These are phyloP conservation scores for Phytopythium kandeliae DNA, from an alignment of 352 stramenopile genomes.

Conservation along the genomic window DNA sequence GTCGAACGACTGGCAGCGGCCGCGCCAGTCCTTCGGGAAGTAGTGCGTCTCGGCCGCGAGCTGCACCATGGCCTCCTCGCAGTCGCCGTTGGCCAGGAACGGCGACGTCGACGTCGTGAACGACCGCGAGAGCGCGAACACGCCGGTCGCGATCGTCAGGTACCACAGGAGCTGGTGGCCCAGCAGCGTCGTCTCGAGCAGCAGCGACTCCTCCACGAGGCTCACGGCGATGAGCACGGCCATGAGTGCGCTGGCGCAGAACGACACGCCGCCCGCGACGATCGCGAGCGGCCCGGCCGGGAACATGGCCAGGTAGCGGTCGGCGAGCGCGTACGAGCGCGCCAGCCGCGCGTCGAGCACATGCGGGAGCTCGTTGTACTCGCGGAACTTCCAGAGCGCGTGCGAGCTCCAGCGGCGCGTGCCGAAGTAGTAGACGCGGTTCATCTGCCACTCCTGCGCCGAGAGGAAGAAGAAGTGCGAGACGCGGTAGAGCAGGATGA, in stretches of 20 bases:
- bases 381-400: constrained; percentile 90
- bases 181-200: constrained; percentile 94
- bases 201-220: constrained; percentile 93
- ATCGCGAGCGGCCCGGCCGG: constrained; percentile 84
- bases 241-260: constrained; percentile 95
- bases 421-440: constrained; percentile 91
- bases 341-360: constrained; percentile 92
- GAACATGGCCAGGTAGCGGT: constrained; percentile 95
- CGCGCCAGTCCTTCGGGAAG: constrained; percentile 93
- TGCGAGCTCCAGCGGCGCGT: constrained; percentile 92
- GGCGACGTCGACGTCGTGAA: constrained; percentile 69
- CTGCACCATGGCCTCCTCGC: constrained; percentile 81
- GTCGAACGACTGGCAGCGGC: constrained; percentile 79
- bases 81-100: constrained; percentile 71
- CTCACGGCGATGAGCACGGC: constrained; percentile 91
- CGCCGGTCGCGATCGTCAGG: constrained; percentile 85
- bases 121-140: constrained; percentile 78
- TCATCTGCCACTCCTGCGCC: constrained; percentile 94
- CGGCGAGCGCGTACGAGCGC: constrained; percentile 88
- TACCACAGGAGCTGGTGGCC: constrained; percentile 97
- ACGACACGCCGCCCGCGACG: constrained; percentile 91
- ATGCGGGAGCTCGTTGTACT: constrained; percentile 99
- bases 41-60: constrained; percentile 94
- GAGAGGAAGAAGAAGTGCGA: constrained; percentile 97
- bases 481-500: constrained; percentile 96